Base-by-base conservation (phyloP, 306 rosid species). In the Pyrus pyrifolia region DNA sequence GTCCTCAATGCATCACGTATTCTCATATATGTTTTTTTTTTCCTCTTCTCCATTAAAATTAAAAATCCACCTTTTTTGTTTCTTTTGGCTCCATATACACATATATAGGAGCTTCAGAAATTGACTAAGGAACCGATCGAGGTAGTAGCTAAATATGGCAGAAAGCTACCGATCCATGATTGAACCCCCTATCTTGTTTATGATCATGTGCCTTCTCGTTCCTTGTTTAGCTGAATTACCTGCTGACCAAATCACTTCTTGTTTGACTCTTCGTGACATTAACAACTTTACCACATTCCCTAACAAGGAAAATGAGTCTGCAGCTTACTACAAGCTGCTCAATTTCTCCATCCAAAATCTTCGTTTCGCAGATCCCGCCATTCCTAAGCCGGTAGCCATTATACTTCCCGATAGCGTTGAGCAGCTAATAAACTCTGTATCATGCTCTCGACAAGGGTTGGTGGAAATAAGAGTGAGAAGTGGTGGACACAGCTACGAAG, bases 401-500 rank as follows among this genome's bases (percentile, higher is more conserved):
- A 73, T 92, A 67, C 82, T 92, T 11, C 96, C 96, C 1, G 88
- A 88, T 77, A 87, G 80, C 76, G 78, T 76, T 73, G 83, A 80
- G 58, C 86, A 92, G 84, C 65, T 92, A 40, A 79, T 67, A 68
- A 76, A 76, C 64, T 75, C 80, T 69, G 64, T 88, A 1, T 51
- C 66, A 35, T 92, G 97, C 84, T 81, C 82, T 11, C 88, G 82
- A 79, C 73, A 87, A 74, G 55, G 53, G 59, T 61, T 80, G 35
- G 23, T 72, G 67, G 83, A 59, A 64, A 84, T 92, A 46, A 83
- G 90, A 78, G 86, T 82, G 60, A 83, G 96, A 74, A 60, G 91
- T 25, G 97, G 93, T 14, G 97, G 97, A 46, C 97, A 90, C 53
- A 92, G 96, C 83, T 92, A 92, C 33, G 97, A 90, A 86, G 97